Evolutionary conservation across 2,329 filamentous ascomycete genomes (phyloP), one percentile per base, ranked within the genome.

Genomic region (Penicillium freii): DNA sequence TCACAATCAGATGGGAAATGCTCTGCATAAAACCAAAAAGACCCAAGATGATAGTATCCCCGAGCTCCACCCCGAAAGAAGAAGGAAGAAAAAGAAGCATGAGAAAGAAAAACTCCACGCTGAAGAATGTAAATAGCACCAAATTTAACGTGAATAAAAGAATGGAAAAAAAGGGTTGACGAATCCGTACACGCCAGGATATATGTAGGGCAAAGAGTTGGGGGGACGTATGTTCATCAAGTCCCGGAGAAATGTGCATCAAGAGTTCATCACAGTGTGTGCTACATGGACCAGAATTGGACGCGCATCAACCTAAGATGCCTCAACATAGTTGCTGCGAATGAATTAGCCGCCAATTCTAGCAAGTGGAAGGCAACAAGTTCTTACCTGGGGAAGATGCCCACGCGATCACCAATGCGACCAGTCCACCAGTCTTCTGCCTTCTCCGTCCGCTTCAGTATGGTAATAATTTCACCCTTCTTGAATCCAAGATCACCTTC

Each of bases 341-440:
- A 38, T 21, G 33, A 13, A 25, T 65, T 60, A 65, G 64, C 39
- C 13, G 6, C 44, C 36, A 29, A 19, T 25, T n/a, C n/a, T 21
- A 17, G 10, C 15, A 25, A 19, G 21, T 25, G 17, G 10, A 17
- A 45, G 15, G 5, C 44, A 43, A 43, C 17, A 25, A 46, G 25
- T 51, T 69, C 78, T 62, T 77, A 85, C 83, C 90, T 94, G 0
- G 94, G 94, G 77, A 99, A 99, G 64, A 97, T 96, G 38, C 94
- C 94, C 54, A 92, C 90, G 66, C 87, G 84, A 63, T 86, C 84
- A 31, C 92, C 92, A 69, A 97, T 87, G 76, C 89, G 88, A 27
- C 94, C 94, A 19, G 93, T 97, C 94, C 93, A 97, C 93, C 93
- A 97, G 74, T 97, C 93, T 56, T 92, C 92, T 57, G 91, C 89